Percentiles rank a stretch among this genome's conserved stretches.
These are phyloP conservation scores for Zelonia costaricensis DNA, from an alignment of 208 protist species.

Conservation along the genomic window DNA sequence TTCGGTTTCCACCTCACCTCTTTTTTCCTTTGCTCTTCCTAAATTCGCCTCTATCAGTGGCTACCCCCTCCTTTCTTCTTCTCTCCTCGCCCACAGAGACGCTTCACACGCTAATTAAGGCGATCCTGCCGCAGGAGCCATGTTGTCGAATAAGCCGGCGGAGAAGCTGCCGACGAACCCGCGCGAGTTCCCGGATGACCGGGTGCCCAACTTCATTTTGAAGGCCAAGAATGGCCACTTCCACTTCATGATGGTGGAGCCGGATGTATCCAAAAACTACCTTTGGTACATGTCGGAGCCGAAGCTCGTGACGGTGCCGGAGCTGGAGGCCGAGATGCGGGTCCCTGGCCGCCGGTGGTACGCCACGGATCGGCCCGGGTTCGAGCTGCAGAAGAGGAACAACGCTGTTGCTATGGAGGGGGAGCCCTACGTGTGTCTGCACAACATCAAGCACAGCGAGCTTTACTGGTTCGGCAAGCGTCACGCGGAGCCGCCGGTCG, in stretches of 20 bases:
- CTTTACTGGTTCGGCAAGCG: constrained; percentile 68
- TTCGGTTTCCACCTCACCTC: no score
- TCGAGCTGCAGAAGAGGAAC: constrained; percentile 54
- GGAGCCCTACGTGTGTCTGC: constrained; percentile 72
- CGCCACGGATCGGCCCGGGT: constrained; percentile 57
- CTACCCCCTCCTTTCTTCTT: no score
- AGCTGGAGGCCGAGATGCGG: constrained; percentile 60
- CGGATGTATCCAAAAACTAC: constrained; percentile 50
- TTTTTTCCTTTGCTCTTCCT: background rate
- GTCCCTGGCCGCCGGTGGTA: constrained; percentile 71
- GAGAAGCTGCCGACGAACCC: constrained; percentile 47
- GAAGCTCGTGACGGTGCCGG: constrained; percentile 29
- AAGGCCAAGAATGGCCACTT: constrained; percentile 72
- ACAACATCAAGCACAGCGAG: constrained; percentile 39
- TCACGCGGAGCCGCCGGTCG: constrained; percentile 52
- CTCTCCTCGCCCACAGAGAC: no score
- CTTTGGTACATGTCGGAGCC: constrained; percentile 78
- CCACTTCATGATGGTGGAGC: constrained; percentile 57
- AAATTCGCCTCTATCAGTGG: no score
- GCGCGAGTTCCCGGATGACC: constrained; percentile 44
- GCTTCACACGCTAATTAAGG: no score
- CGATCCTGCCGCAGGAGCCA: no score
- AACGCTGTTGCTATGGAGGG: constrained; percentile 54
- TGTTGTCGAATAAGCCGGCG: constrained; percentile 1
- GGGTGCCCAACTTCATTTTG: constrained; percentile 55